phyloP scores from a whole-genome alignment of 331 rosid species.

The Arachis monticola region DNA sequence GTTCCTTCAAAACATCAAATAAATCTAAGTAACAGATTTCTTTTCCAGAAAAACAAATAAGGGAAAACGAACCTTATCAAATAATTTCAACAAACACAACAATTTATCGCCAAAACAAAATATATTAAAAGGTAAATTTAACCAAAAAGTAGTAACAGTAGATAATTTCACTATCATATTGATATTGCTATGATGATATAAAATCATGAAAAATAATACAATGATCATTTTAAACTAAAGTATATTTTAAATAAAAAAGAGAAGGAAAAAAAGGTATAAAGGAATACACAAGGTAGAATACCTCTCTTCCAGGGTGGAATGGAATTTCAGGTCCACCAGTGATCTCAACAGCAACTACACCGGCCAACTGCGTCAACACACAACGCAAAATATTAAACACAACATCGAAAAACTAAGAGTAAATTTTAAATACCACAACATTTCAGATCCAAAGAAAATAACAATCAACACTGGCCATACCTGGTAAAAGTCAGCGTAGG shows the following conservation, averaged over 20 bases:
- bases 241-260: too few species aligned
- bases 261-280: too few species aligned
- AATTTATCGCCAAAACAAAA: not conserved
- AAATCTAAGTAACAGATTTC: too few species aligned
- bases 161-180: too few species aligned
- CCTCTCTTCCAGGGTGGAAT: conserved; percentile 97
- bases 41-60: too few species aligned
- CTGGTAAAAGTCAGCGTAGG: conserved; percentile 92
- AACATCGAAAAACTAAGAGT: too few species aligned
- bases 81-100: not conserved
- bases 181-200: not conserved
- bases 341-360: conserved; percentile 92
- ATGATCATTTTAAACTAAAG: too few species aligned
- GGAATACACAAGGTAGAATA: conserved; percentile 23
- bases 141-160: too few species aligned
- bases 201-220: too few species aligned
- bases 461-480: conserved; percentile 32
- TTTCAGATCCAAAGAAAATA: not conserved
- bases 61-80: not conserved
- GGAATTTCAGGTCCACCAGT: conserved; percentile 98
- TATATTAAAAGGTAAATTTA: not conserved
- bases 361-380: conserved; percentile 63
- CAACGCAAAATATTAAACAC: not conserved
- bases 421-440: not conserved
- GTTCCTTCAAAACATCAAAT: too few species aligned